Evolutionary conservation across 2,329 filamentous ascomycete species (phyloP).

Genomic region (Pseudocercospora eumusae): DNA sequence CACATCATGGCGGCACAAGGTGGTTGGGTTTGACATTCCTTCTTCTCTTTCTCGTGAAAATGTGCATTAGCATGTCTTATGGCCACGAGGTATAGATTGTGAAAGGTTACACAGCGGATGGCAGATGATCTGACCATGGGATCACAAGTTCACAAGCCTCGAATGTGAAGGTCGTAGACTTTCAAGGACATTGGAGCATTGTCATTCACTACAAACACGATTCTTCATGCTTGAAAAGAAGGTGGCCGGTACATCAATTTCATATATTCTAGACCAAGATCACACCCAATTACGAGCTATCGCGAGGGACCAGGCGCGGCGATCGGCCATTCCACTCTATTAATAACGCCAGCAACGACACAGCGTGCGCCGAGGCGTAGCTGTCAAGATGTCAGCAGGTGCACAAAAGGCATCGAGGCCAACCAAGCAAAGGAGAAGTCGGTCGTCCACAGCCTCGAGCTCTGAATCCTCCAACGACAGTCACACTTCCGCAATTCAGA

Average conservation of each 20-base stretch:
- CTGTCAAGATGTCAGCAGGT: not conserved
- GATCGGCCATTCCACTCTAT: not conserved
- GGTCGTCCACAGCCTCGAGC: not conserved
- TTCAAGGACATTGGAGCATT: not conserved
- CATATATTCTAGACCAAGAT: not conserved
- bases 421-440: not conserved
- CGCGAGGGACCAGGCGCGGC: not conserved
- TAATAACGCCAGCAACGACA: too few relatives aligned
- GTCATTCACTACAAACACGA: not conserved
- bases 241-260: not conserved
- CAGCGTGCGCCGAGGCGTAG: not conserved
- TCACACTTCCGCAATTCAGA: not conserved
- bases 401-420: not conserved
- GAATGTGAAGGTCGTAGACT: not conserved
- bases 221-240: not conserved
- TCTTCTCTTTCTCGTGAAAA: not conserved
- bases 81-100: not conserved
- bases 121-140: constrained; percentile 10
- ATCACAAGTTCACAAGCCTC: not conserved
- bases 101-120: not conserved
- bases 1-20: not conserved
- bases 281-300: not conserved
- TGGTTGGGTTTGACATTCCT: not conserved
- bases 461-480: not conserved
- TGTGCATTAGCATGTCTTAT: constrained; percentile 1